Percentiles rank a stretch among this genome's conserved stretches.
Conservation (phyloP, 441 rosid species). For the Gossypium trilobum region DNA sequence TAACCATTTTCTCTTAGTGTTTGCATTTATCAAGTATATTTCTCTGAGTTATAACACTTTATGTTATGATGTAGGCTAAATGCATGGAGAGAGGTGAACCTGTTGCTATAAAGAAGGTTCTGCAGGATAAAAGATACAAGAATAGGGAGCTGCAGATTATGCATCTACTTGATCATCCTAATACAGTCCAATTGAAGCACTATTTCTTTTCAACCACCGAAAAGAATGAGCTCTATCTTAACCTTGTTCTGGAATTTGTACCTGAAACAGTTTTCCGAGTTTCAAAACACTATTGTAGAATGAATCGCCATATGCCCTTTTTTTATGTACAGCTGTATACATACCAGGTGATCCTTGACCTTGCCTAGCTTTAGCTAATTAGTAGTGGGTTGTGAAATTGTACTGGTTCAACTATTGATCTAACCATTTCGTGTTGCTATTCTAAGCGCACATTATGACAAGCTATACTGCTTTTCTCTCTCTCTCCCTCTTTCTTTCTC, state of each 20-base stretch:
- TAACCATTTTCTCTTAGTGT: not conserved
- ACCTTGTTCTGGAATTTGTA: constrained; percentile 70
- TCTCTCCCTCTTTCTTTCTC: no score
- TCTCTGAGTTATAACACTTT: not conserved
- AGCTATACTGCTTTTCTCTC: constrained; percentile 4
- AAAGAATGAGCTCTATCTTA: constrained; percentile 64
- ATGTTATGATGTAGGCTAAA: constrained; percentile 50
- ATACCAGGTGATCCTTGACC: constrained; percentile 49
- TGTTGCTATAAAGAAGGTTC: constrained; percentile 84
- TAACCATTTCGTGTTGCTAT: not conserved
- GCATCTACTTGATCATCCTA: constrained; percentile 63
- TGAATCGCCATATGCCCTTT: constrained; percentile 57
- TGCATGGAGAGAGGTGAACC: constrained; percentile 70
- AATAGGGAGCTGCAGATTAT: constrained; percentile 79
- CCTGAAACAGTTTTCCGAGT: constrained; percentile 71
- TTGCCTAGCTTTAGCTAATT: constrained; percentile 4
- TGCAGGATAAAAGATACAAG: constrained; percentile 89
- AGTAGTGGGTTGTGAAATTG: constrained; percentile 3
- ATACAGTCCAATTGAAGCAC: constrained; percentile 62
- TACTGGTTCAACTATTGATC: not conserved
- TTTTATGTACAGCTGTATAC: constrained; percentile 60
- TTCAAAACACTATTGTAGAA: constrained; percentile 52
- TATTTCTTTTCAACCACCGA: constrained; percentile 70
- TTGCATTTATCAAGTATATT: not conserved
- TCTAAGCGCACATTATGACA: not conserved